These are phyloP conservation scores for Recurvomyces mirabilis DNA, from an alignment of 495 filamentous ascomycete species.

Conservation along the genomic window DNA sequence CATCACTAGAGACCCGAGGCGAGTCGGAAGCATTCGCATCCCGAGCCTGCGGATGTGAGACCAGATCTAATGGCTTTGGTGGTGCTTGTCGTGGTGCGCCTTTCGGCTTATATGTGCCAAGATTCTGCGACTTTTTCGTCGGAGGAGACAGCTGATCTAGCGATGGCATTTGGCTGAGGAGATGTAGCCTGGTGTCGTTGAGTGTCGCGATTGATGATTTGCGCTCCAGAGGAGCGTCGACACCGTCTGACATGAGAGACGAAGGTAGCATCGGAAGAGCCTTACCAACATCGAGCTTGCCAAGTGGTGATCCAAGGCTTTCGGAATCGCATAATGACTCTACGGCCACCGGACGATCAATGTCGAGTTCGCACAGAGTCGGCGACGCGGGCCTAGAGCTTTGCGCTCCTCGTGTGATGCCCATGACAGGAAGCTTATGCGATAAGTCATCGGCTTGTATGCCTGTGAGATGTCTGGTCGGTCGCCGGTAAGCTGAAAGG, in stretches of 20 bases:
- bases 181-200: background rate
- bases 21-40: background rate
- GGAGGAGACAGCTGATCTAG: background rate
- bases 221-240: too few relatives aligned
- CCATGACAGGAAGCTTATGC: conserved; percentile 1
- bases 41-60: background rate
- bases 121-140: too few relatives aligned
- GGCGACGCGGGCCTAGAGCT: conserved; percentile 12
- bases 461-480: conserved; percentile 48
- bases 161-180: background rate
- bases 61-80: too few relatives aligned
- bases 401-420: conserved; percentile 1
- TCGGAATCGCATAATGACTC: too few relatives aligned
- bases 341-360: too few relatives aligned
- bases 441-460: conserved; percentile 55
- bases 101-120: too few relatives aligned
- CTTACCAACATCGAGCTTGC: too few relatives aligned
- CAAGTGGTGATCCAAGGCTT: too few relatives aligned
- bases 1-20: background rate
- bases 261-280: too few relatives aligned
- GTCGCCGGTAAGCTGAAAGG: conserved; percentile 54
- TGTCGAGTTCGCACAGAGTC: too few relatives aligned
- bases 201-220: conserved; percentile 7
- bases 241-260: too few relatives aligned
- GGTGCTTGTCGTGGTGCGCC: too few relatives aligned